A percentile compares a stretch with the other conserved stretches of the same genome.
phyloP scores from a whole-genome alignment of 1,284 basidiomycete genomes.

The Sporisorium reilianum region DNA sequence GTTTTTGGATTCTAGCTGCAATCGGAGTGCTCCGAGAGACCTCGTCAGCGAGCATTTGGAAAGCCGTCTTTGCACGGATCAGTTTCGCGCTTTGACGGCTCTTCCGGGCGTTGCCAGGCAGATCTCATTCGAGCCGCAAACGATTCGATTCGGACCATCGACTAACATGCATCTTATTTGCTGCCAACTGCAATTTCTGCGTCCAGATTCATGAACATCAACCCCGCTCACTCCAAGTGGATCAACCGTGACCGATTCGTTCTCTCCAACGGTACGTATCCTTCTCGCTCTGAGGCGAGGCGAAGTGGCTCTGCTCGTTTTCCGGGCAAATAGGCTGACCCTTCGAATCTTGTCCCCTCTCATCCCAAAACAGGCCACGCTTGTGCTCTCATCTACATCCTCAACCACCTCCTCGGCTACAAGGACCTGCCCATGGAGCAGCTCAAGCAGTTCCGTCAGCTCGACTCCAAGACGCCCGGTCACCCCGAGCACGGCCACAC shows the following conservation, averaged over 20 bases:
- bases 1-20: conserved; percentile 8
- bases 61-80: not conserved
- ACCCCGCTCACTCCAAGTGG: conserved; percentile 90
- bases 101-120: not conserved
- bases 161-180: conserved; percentile 6
- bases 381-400: conserved; percentile 77
- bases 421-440: conserved; percentile 81
- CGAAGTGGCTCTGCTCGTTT: too few relatives aligned
- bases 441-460: conserved; percentile 77
- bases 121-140: not conserved
- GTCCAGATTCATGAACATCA: conserved; percentile 82
- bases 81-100: not conserved
- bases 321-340: not conserved
- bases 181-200: not conserved
- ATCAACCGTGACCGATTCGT: conserved; percentile 74
- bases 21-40: not conserved
- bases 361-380: conserved; percentile 68
- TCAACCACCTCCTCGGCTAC: conserved; percentile 86
- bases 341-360: conserved; percentile 71
- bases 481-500: conserved; percentile 88
- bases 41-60: not conserved
- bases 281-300: not conserved
- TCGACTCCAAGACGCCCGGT: conserved; percentile 79
- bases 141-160: not conserved
- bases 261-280: conserved; percentile 72